Conservation (phyloP, 306 rosid genomes). For the Vachellia pachyceras region DNA sequence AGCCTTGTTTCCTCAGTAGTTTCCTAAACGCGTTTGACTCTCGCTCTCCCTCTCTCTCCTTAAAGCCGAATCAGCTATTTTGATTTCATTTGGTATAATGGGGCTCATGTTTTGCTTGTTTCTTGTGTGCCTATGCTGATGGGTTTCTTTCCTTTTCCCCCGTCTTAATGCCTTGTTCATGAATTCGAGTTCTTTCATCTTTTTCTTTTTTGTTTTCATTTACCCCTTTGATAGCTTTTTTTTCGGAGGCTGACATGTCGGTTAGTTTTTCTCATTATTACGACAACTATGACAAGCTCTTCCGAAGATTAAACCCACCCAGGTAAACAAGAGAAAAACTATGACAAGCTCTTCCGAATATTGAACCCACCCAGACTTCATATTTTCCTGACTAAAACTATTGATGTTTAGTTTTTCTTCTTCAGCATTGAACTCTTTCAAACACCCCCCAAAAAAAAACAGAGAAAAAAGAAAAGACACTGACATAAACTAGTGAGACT, state of each 20-base stretch:
- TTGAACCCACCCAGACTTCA: no score
- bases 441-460: no score
- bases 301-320: constrained; percentile 22
- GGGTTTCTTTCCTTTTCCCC: not conserved
- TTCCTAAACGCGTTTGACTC: not conserved
- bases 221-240: not conserved
- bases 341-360: no score
- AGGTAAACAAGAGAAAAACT: no score
- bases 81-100: not conserved
- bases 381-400: not conserved
- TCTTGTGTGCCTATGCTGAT: not conserved
- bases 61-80: not conserved
- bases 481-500: no score
- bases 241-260: not conserved
- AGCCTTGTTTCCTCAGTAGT: not conserved
- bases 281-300: not conserved
- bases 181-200: not conserved
- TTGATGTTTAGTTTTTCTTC: not conserved
- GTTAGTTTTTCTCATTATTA: constrained; percentile 9
- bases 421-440: not conserved
- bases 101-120: not conserved
- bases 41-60: not conserved
- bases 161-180: not conserved
- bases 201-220: not conserved
- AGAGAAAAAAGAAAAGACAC: no score